Conservation (phyloP, 1,139 yeast species). For the Saccharomyces hybrid region DNA sequence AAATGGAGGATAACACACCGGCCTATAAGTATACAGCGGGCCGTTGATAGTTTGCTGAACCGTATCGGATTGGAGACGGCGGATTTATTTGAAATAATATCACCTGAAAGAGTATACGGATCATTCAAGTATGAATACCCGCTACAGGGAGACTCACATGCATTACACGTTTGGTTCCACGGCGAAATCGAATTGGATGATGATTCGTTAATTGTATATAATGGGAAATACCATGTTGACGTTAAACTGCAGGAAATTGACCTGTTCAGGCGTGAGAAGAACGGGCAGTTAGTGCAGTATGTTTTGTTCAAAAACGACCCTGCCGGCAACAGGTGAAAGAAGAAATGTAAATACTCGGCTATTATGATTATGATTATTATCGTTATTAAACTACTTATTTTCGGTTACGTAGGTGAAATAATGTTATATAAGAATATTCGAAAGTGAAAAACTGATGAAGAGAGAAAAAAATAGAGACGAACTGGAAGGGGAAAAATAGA, state of each 20-base stretch:
- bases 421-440: neutral
- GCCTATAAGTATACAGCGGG: slow-evolving; percentile 17
- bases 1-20: slow-evolving; percentile 25
- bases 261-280: slow-evolving; percentile 21
- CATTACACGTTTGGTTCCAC: slow-evolving; percentile 27
- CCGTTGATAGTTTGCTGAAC: slow-evolving; percentile 13
- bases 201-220: slow-evolving; percentile 21
- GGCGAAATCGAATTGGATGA: slow-evolving; percentile 25
- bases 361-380: neutral
- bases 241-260: slow-evolving; percentile 25
- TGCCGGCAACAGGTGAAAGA: neutral
- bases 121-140: slow-evolving; percentile 29
- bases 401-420: too few relatives aligned
- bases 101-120: slow-evolving; percentile 24
- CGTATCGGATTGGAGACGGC: slow-evolving; percentile 21
- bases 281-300: slow-evolving; percentile 23
- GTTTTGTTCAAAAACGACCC: slow-evolving; percentile 20
- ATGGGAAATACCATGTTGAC: slow-evolving; percentile 29
- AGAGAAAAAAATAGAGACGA: neutral
- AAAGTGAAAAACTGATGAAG: neutral
- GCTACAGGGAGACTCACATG: slow-evolving; percentile 20
- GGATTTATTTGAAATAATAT: slow-evolving; percentile 20
- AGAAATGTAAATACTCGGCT: neutral
- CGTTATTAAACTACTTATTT: too few relatives aligned
- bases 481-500: neutral